Evolutionary conservation across 129 eudicot species (phyloP), one percentile per base, ranked within the genome.

Genomic region (Scalesia atractyloides): DNA sequence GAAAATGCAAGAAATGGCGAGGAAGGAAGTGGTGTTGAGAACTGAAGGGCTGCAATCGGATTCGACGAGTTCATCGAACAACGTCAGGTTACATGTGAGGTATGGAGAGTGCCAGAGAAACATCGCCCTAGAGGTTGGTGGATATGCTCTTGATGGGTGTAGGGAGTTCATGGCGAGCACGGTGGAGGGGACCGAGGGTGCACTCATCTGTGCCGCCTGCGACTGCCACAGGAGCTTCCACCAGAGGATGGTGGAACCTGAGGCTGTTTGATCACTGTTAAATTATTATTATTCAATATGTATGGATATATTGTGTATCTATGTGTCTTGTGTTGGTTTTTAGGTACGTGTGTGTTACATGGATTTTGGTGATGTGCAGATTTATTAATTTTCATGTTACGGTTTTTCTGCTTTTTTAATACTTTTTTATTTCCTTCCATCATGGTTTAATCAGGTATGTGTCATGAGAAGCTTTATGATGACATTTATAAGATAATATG

Each of bases 61-160:
- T 52, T 22, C 72, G 5, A 70, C 77, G 11, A 62, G 33, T 78
- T 78, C 82, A 26, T 53, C 56, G 9, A 63, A 70, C 60, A 33
- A 78, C 41, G 72, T 70, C 24, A 41, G 82, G 50, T 13, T 52
- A 63, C 52, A 13, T 19, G 77, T 78, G 24, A 70, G 58, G 16
- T 78, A 70, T 51, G 82, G 71, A 15, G 82, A 70, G 60, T 78
- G 82, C 54, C 82, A 37, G 58, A 16, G 82, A 71, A 78, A 78
- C 59, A 50, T 78, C 3, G 82, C 82, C n/a, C 50, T 56, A 9
- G 66, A 63, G 64, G 72, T 50, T 3, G 77, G 72, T 44, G 82
- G 82, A 0, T 70, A 70, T 33, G 82, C 82, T 17, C 36, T 70
- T 52, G 82, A 78, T 47, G 82, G 82, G 18, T 78, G 77, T 63